These are phyloP conservation scores for Gymnopilus junonius DNA, from an alignment of 768 basidiomycete species.

Conservation along the genomic window DNA sequence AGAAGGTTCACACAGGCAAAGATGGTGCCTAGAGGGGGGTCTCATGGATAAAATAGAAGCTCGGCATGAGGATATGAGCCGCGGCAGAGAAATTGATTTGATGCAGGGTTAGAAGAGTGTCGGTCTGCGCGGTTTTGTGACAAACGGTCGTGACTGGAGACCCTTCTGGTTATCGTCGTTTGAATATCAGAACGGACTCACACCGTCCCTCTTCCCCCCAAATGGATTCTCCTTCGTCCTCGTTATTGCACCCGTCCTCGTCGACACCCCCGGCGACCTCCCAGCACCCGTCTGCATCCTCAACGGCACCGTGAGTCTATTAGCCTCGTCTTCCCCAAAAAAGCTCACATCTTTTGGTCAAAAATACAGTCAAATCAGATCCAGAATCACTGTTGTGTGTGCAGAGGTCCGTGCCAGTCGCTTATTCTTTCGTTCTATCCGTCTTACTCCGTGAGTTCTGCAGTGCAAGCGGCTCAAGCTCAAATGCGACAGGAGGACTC, in stretches of 20 bases:
- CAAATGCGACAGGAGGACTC: constrained; percentile 80
- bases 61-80: constrained; percentile 5
- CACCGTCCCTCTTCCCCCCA: constrained; percentile 3
- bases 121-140: background rate
- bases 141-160: background rate
- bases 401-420: constrained; percentile 62
- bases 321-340: constrained; percentile 2
- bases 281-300: constrained; percentile 10
- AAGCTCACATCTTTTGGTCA: constrained; percentile 10
- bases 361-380: constrained; percentile 62
- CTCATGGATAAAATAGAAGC: constrained; percentile 4
- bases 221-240: constrained; percentile 15
- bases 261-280: background rate
- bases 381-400: constrained; percentile 80
- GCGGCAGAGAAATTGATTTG: constrained; percentile 5
- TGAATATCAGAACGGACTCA: constrained; percentile 9
- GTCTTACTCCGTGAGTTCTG: background rate
- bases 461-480: constrained; percentile 90
- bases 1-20: background rate
- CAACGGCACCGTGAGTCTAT: constrained; percentile 19
- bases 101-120: constrained; percentile 1
- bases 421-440: constrained; percentile 5
- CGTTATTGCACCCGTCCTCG: background rate
- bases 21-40: constrained; percentile 7
- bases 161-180: background rate